Conservation (phyloP, 768 basidiomycete genomes). For the Termitomyces sp. region DNA sequence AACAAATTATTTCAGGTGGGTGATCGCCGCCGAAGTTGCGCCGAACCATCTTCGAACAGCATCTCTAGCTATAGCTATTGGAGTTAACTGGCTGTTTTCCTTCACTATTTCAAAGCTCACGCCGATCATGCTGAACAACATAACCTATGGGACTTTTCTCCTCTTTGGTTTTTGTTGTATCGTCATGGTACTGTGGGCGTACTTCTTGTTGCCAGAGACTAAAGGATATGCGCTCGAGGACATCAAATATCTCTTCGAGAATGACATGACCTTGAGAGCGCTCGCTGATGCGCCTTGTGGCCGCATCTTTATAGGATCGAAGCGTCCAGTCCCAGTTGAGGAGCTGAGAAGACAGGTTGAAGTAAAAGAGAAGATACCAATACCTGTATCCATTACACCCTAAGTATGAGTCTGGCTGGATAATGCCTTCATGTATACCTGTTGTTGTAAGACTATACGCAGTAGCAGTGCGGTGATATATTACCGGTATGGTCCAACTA, state of each 20-base stretch:
- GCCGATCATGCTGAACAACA: conserved; percentile 26
- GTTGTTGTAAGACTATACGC: too few relatives aligned
- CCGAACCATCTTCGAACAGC: conserved; percentile 39
- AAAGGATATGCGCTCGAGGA: conserved; percentile 40
- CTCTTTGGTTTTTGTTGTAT: conserved; percentile 37
- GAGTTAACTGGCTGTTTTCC: conserved; percentile 41
- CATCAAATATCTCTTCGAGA: conserved; percentile 38
- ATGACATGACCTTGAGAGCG: conserved; percentile 27
- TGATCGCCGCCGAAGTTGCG: conserved; percentile 37
- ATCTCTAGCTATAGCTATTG: conserved; percentile 30
- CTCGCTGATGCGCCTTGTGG: conserved; percentile 38
- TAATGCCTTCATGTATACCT: too few relatives aligned
- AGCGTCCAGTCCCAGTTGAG: conserved; percentile 19
- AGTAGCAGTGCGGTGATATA: too few relatives aligned
- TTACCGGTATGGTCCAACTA: too few relatives aligned
- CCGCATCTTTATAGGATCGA: conserved; percentile 24
- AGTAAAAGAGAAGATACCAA: not conserved
- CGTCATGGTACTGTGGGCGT: conserved; percentile 36
- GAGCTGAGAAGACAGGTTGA: conserved; percentile 13
- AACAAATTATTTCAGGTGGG: conserved; percentile 22
- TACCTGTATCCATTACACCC: not conserved
- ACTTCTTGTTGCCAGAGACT: conserved; percentile 43
- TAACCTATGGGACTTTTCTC: conserved; percentile 35
- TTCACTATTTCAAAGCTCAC: conserved; percentile 41
- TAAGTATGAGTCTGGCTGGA: not conserved